A percentile compares a stretch with the other conserved stretches of the same genome.
Evolutionary conservation across 148 eudicot species (phyloP).

Genomic region (Beta vulgaris): DNA sequence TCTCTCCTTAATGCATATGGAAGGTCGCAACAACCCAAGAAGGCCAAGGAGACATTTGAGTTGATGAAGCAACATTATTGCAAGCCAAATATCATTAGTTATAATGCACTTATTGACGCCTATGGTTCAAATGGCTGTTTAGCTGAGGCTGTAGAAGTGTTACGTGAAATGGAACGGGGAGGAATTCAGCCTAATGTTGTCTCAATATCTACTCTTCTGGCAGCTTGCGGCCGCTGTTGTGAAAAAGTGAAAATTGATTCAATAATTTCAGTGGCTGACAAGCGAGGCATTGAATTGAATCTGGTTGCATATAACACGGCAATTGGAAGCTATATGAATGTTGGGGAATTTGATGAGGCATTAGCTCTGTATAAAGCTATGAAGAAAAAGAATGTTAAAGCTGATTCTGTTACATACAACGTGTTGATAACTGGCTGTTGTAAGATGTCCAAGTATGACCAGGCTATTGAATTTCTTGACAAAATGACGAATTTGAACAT

Average conservation of each 20-base stretch:
- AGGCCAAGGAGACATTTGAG: slow-evolving; percentile 70
- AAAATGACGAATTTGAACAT: slow-evolving; percentile 62
- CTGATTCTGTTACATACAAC: slow-evolving; percentile 79
- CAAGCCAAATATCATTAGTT: slow-evolving; percentile 84
- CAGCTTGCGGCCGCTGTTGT: slow-evolving; percentile 85
- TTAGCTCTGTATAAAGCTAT: slow-evolving; percentile 51
- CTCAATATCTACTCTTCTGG: slow-evolving; percentile 76
- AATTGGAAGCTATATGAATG: slow-evolving; percentile 86
- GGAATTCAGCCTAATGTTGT: slow-evolving; percentile 84
- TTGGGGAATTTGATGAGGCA: slow-evolving; percentile 83
- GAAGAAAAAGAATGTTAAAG: slow-evolving; percentile 65
- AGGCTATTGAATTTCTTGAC: slow-evolving; percentile 63
- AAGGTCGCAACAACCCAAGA: slow-evolving; percentile 75
- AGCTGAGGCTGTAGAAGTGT: slow-evolving; percentile 72
- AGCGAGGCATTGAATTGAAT: slow-evolving; percentile 65
- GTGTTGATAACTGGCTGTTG: slow-evolving; percentile 80
- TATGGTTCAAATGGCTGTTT: slow-evolving; percentile 77
- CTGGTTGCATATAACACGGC: slow-evolving; percentile 81
- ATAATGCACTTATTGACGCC: slow-evolving; percentile 93
- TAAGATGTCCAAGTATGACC: slow-evolving; percentile 77
- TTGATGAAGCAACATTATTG: slow-evolving; percentile 54
- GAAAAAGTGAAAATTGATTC: slow-evolving; percentile 79
- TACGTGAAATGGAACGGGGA: slow-evolving; percentile 79
- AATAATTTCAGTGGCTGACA: slow-evolving; percentile 73
- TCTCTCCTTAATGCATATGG: slow-evolving; percentile 91